Conservation (phyloP, 495 filamentous ascomycete genomes). For the Podospora australis region DNA sequence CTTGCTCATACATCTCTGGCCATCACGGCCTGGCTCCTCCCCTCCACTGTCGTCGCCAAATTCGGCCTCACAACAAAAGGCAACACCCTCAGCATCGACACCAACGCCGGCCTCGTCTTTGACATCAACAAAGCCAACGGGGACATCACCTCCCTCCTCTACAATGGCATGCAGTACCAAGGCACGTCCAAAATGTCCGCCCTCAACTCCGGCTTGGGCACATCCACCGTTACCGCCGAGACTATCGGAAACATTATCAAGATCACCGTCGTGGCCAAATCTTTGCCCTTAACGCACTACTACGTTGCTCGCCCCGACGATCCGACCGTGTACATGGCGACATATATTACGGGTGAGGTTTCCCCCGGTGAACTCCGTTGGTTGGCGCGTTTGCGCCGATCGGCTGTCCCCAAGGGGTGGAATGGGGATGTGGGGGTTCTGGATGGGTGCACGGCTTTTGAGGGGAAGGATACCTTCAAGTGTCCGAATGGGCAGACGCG, state of each 20-base stretch:
- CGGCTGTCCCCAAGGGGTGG: slow-evolving; percentile 48
- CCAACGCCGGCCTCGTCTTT: slow-evolving; percentile 38
- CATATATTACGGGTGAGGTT: slow-evolving; percentile 52
- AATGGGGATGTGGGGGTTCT: slow-evolving; percentile 35
- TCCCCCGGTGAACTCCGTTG: slow-evolving; percentile 52
- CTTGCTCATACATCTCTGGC: neutral
- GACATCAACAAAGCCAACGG: slow-evolving; percentile 47
- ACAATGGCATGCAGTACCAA: slow-evolving; percentile 50
- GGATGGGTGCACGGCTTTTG: slow-evolving; percentile 41
- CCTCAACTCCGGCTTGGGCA: slow-evolving; percentile 52
- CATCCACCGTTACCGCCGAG: slow-evolving; percentile 43
- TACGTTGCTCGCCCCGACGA: slow-evolving; percentile 48
- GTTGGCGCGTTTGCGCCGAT: slow-evolving; percentile 47
- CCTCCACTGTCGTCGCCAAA: neutral
- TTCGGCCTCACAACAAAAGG: slow-evolving; percentile 26
- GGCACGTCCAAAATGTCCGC: slow-evolving; percentile 43
- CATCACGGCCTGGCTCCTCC: neutral
- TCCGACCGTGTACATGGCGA: slow-evolving; percentile 53
- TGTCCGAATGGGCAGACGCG: slow-evolving; percentile 49
- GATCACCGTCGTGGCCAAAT: slow-evolving; percentile 45
- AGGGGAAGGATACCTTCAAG: slow-evolving; percentile 54
- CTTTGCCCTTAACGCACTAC: slow-evolving; percentile 48
- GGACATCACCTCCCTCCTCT: slow-evolving; percentile 52
- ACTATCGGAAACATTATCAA: slow-evolving; percentile 40
- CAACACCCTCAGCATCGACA: slow-evolving; percentile 25